phyloP scores from a whole-genome alignment of 2,329 filamentous ascomycete species.

The Beauveria sp. region DNA sequence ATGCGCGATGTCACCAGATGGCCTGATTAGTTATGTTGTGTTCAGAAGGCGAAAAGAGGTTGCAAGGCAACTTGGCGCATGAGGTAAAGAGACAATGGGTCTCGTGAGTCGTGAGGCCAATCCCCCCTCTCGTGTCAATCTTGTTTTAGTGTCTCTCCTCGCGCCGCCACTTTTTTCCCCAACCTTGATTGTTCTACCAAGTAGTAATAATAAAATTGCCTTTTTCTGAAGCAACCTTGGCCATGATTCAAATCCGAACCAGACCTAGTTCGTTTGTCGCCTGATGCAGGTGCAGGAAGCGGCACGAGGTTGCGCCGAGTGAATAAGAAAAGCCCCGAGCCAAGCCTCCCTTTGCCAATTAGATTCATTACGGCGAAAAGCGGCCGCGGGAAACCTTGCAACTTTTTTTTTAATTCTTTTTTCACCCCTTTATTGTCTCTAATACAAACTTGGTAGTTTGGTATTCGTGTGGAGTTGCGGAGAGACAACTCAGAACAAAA shows the following conservation, averaged over 20 bases:
- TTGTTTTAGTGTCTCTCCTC: neutral
- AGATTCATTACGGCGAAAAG: too few relatives aligned
- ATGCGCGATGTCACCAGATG: slow-evolving; percentile 1
- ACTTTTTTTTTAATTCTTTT: neutral
- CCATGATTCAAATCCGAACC: neutral
- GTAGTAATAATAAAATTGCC: neutral
- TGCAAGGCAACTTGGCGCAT: neutral
- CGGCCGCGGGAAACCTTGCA: too few relatives aligned
- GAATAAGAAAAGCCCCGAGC: too few relatives aligned
- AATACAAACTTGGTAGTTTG: too few relatives aligned
- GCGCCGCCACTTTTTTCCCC: neutral
- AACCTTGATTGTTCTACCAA: neutral
- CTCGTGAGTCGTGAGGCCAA: neutral
- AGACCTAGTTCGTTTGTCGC: neutral
- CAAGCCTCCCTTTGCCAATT: too few relatives aligned
- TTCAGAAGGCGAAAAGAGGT: neutral
- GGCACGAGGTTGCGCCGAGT: neutral
- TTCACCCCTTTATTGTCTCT: too few relatives aligned
- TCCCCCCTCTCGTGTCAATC: neutral
- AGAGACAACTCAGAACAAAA: neutral
- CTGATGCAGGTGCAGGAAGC: neutral
- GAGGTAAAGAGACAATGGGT: neutral
- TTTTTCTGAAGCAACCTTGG: neutral
- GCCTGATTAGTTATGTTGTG: neutral
- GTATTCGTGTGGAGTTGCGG: neutral